Evolutionary conservation across 2,329 filamentous ascomycete genomes (phyloP), one percentile per base, ranked within the genome.

Genomic region (Fusarium pseudograminearum): DNA sequence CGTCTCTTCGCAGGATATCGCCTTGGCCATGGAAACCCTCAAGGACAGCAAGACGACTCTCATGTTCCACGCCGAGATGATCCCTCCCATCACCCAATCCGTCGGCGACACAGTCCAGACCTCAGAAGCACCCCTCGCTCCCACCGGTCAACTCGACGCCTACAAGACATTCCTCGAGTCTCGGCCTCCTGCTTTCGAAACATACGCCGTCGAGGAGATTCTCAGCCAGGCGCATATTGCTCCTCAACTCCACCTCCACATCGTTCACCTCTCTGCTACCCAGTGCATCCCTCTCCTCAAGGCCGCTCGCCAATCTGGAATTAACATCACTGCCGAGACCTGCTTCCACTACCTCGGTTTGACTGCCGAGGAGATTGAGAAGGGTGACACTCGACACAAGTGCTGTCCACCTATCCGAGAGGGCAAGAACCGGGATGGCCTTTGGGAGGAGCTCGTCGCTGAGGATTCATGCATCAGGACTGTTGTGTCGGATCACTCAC

Each of bases 61-160:
- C 74, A 98, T 99, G 95, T 99, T 99, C 83, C 96, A 99, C 78
- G 96, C 96, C 59, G 96, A 99, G 80, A 98, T 98, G 94, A 90
- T 97, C 15, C 94, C 95, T n/a, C 93, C 93, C 20, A 92, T 94
- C 71, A 82, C 92, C 51, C 88, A 89, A 71, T 94, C 93, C 0
- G 91, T 94, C 4, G 91, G 92, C 55, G 93, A 96, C 78, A 89
- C 89, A 28, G 89, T 93, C 6, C 91, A 93, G 74, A 80, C 82
- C 28, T 92, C 92, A 0, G 83, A 87, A 9, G 88, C 93, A 20
- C 92, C 93, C 1, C 82, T 91, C 9, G 87, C 87, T 1, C 93
- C 93, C 6, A 85, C 86, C 30, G 93, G 93, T 18, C 89, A 91
- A 14, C 83, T 94, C 28, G 90, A 90, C 55, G 84, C 90, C 31